Percentiles rank a stretch among this genome's conserved stretches.
phyloP scores from a whole-genome alignment of 305 asterid genomes.

The Fraxinus greggii region DNA sequence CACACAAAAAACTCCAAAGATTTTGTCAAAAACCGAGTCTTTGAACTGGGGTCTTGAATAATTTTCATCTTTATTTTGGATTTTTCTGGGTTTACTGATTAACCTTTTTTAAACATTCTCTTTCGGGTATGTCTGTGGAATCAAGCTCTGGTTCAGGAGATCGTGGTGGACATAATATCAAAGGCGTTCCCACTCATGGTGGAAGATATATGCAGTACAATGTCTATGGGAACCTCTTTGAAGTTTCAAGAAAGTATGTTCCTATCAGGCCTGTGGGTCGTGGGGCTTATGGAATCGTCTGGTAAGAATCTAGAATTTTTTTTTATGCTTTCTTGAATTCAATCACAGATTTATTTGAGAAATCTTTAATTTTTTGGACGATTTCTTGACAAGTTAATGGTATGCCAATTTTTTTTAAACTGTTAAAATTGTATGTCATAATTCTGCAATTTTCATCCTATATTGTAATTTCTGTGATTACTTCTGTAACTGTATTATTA shows the following conservation, averaged over 20 bases:
- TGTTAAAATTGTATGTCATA: not conserved
- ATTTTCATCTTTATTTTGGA: not conserved
- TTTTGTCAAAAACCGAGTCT: slow-evolving; percentile 27
- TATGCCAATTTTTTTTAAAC: not conserved
- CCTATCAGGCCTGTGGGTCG: slow-evolving; percentile 73
- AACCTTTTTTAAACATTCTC: not conserved
- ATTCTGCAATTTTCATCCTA: not conserved
- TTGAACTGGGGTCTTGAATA: slow-evolving; percentile 28
- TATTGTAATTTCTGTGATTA: not conserved
- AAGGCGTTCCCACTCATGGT: slow-evolving; percentile 62
- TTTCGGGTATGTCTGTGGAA: slow-evolving; percentile 44
- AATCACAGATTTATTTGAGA: not conserved
- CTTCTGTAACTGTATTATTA: not conserved
- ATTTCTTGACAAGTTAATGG: not conserved
- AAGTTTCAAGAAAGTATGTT: slow-evolving; percentile 64
- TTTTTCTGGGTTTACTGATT: not conserved
- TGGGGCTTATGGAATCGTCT: slow-evolving; percentile 74
- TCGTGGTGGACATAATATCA: slow-evolving; percentile 61
- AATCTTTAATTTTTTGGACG: not conserved
- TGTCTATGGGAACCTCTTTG: slow-evolving; percentile 74
- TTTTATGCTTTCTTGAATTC: not conserved
- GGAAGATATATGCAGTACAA: slow-evolving; percentile 72
- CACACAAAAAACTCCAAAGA: slow-evolving; percentile 2
- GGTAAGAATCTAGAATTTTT: slow-evolving; percentile 33
- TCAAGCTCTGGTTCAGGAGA: slow-evolving; percentile 61